Evolutionary conservation across 192 early-diverging fungal genomes (phyloP).

Genomic region (Mortierella antarctica): DNA sequence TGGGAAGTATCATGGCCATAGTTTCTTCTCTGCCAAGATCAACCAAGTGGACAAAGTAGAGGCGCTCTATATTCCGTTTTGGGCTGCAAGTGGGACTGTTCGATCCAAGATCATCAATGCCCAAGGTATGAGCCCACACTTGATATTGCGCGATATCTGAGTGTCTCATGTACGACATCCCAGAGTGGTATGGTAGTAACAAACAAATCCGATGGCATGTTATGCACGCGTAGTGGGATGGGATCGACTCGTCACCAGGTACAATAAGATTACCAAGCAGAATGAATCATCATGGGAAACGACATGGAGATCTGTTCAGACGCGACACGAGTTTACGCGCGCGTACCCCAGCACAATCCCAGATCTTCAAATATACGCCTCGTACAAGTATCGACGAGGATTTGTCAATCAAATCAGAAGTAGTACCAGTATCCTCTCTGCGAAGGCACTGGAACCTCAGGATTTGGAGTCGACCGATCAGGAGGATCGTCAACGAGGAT

Average conservation of each 20-base stretch:
- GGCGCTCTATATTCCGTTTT: conserved; percentile 63
- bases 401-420: conserved; percentile 60
- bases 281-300: conserved; percentile 61
- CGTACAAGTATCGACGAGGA: conserved; percentile 62
- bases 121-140: conserved; percentile 44
- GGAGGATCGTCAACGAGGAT: conserved; percentile 21
- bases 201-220: not conserved
- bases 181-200: not conserved
- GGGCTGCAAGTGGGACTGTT: conserved; percentile 61
- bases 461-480: conserved; percentile 53
- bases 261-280: conserved; percentile 56
- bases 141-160: not conserved
- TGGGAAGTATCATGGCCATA: conserved; percentile 62
- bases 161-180: not conserved
- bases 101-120: conserved; percentile 56
- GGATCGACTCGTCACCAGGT: conserved; percentile 52
- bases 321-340: conserved; percentile 45
- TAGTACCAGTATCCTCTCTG: conserved; percentile 50
- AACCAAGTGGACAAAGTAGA: conserved; percentile 49
- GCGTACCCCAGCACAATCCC: conserved; percentile 45
- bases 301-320: conserved; percentile 57
- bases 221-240: conserved; percentile 46
- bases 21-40: conserved; percentile 61
- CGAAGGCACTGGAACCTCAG: conserved; percentile 36
- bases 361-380: conserved; percentile 61